Conservation (phyloP, 2,329 filamentous ascomycete species). For the Penicillium sp. region DNA sequence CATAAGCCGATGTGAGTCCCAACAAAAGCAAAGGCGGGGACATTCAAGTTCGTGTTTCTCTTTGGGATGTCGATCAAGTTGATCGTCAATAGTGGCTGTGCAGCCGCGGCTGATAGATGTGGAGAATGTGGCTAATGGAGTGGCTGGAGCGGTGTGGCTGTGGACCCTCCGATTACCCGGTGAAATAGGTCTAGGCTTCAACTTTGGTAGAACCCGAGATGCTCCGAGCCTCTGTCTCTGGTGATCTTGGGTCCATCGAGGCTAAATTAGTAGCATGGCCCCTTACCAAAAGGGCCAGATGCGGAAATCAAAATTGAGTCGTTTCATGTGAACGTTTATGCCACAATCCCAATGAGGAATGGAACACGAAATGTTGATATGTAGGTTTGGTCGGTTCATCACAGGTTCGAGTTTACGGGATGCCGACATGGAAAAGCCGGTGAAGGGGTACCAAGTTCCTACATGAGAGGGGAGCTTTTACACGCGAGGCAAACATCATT, state of each 20-base stretch:
- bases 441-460: not conserved
- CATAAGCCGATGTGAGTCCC: not conserved
- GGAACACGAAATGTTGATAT: constrained; percentile 3
- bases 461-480: not conserved
- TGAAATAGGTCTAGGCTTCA: constrained; percentile 3
- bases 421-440: not conserved
- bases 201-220: not conserved
- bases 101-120: not conserved
- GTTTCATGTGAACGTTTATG: constrained; percentile 7
- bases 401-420: not conserved
- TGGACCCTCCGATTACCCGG: constrained; percentile 9
- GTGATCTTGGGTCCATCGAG: not conserved
- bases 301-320: constrained; percentile 1
- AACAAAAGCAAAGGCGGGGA: constrained; percentile 9
- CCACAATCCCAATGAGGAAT: not conserved
- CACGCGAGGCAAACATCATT: not conserved
- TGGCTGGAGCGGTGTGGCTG: constrained; percentile 21
- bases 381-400: constrained; percentile 5
- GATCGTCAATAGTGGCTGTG: not conserved
- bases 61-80: constrained; percentile 4
- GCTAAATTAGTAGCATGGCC: constrained; percentile 4
- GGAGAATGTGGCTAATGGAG: constrained; percentile 19
- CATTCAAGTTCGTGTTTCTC: constrained; percentile 3
- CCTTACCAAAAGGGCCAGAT: constrained; percentile 5
- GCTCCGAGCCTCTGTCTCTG: not conserved